phyloP scores from a whole-genome alignment of 805 yeast genomes.

The Metschnikowia baotianmanensis region DNA sequence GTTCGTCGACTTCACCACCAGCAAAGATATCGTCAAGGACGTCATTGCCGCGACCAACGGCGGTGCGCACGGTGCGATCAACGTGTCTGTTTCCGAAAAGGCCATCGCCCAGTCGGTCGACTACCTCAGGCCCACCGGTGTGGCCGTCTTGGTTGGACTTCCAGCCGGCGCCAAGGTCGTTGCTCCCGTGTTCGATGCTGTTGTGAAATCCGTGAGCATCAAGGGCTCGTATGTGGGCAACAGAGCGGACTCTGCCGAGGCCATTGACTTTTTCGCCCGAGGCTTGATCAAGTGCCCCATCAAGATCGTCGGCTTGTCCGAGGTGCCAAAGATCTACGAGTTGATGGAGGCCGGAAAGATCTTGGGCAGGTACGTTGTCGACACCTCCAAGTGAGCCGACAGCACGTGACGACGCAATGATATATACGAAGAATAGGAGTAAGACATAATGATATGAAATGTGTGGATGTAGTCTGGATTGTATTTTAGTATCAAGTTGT shows the following conservation, averaged over 20 bases:
- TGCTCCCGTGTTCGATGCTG: conserved; percentile 41
- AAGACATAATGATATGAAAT: no score
- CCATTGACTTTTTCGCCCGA: conserved; percentile 43
- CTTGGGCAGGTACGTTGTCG: conserved; percentile 45
- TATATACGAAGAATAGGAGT: neutral
- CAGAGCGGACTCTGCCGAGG: conserved; percentile 46
- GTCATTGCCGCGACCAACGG: conserved; percentile 50
- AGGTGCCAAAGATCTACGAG: conserved; percentile 38
- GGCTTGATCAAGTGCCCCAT: conserved; percentile 44
- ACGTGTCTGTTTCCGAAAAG: conserved; percentile 51
- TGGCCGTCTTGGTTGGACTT: conserved; percentile 45
- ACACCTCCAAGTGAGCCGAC: conserved; percentile 32
- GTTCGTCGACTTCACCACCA: conserved; percentile 55
- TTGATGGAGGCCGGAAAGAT: conserved; percentile 43
- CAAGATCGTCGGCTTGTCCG: conserved; percentile 40
- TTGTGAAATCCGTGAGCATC: conserved; percentile 38
- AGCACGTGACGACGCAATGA: neutral
- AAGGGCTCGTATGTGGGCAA: conserved; percentile 46
- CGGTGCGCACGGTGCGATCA: conserved; percentile 54
- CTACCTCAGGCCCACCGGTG: conserved; percentile 40
- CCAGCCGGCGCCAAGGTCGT: conserved; percentile 44
- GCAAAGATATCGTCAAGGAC: conserved; percentile 50
- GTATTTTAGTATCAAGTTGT: no score
- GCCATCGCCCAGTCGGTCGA: conserved; percentile 47
- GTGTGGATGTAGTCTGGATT: no score